phyloP scores from a whole-genome alignment of 2,329 filamentous ascomycete genomes.

The Penicillium sp. region DNA sequence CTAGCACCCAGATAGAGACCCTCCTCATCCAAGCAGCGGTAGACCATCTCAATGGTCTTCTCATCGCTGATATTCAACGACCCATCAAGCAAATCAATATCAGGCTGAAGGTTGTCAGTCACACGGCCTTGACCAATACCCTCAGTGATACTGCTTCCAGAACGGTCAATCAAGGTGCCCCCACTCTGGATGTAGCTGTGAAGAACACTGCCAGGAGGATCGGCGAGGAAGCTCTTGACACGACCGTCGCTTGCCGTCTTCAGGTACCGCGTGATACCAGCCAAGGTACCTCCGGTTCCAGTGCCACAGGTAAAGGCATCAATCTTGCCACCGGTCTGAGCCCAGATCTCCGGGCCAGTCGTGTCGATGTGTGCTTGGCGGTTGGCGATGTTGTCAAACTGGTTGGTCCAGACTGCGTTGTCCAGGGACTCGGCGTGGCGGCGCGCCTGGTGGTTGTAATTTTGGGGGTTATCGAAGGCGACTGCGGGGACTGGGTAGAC shows the following conservation, averaged over 20 bases:
- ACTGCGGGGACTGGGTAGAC: conserved; percentile 95
- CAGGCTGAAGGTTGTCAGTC: conserved; percentile 87
- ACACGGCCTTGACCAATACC: conserved; percentile 95
- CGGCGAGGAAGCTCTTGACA: conserved; percentile 85
- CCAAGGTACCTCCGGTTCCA: conserved; percentile 86
- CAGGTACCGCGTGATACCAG: conserved; percentile 80
- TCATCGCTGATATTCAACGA: conserved; percentile 82
- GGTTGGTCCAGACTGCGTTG: conserved; percentile 96
- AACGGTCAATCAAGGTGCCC: conserved; percentile 74
- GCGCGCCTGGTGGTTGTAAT: conserved; percentile 96
- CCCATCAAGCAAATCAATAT: conserved; percentile 79
- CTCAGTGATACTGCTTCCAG: conserved; percentile 88
- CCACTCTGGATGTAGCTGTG: conserved; percentile 87
- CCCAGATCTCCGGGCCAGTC: conserved; percentile 95
- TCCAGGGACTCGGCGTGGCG: conserved; percentile 81
- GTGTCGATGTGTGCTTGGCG: conserved; percentile 92
- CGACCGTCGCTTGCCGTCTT: conserved; percentile 74
- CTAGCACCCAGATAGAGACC: conserved; percentile 92
- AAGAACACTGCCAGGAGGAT: conserved; percentile 88
- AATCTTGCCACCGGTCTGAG: conserved; percentile 77
- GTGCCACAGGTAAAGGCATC: conserved; percentile 96
- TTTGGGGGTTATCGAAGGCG: conserved; percentile 87
- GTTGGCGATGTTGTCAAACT: conserved; percentile 97
- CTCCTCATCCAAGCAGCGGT: conserved; percentile 91
- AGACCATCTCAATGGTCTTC: conserved; percentile 97